These are phyloP conservation scores for Eucalyptus tenuipes DNA, from an alignment of 345 rosid species.

Conservation along the genomic window DNA sequence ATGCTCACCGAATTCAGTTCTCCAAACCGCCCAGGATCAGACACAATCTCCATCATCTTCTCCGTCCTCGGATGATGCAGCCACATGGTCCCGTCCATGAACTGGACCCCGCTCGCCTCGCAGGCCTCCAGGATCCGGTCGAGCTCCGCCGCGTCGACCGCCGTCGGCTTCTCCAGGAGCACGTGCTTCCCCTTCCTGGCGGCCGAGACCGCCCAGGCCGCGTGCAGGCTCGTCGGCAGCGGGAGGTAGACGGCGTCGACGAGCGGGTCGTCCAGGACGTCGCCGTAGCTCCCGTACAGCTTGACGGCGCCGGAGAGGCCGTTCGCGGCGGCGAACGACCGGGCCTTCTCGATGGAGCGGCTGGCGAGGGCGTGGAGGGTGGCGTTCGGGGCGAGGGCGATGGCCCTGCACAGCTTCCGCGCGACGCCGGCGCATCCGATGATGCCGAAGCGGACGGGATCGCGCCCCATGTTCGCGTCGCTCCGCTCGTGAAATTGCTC, in stretches of 20 bases:
- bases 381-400: conserved; percentile 31
- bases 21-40: conserved; percentile 35
- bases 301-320: conserved; percentile 17
- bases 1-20: conserved; percentile 4
- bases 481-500: neutral
- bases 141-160: conserved; percentile 37
- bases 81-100: conserved; percentile 79
- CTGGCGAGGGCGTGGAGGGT: conserved; percentile 38
- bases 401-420: conserved; percentile 44
- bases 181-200: conserved; percentile 50
- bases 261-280: conserved; percentile 27
- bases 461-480: neutral
- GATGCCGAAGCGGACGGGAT: conserved; percentile 39
- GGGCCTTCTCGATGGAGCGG: conserved; percentile 46
- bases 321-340: conserved; percentile 27
- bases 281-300: conserved; percentile 48
- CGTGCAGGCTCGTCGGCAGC: conserved; percentile 38
- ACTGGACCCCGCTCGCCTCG: conserved; percentile 49
- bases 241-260: conserved; percentile 61
- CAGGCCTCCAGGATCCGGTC: conserved; percentile 47
- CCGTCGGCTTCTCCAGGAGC: conserved; percentile 59
- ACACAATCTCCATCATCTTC: conserved; percentile 31
- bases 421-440: conserved; percentile 50
- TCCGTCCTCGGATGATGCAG: conserved; percentile 59
- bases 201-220: conserved; percentile 44